These are phyloP conservation scores for Hypocrella siamensis DNA, from an alignment of 2,329 filamentous ascomycete species.

Conservation along the genomic window DNA sequence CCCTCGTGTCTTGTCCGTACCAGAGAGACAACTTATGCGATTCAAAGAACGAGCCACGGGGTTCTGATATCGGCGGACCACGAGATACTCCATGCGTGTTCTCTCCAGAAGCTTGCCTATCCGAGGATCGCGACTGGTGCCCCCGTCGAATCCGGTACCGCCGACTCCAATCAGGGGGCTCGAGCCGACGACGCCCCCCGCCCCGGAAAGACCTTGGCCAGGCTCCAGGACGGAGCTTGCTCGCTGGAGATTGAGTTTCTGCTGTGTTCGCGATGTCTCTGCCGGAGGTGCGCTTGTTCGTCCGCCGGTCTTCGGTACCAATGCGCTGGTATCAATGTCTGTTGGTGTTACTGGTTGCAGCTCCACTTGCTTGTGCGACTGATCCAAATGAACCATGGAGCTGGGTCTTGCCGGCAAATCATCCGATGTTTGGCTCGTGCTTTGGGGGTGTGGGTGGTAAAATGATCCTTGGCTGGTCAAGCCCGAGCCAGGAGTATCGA, in stretches of 20 bases:
- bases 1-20: constrained; percentile 30
- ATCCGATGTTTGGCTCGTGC: constrained; percentile 13
- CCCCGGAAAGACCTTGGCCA: constrained; percentile 24
- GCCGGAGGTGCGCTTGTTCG: constrained; percentile 25
- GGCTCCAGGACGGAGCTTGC: constrained; percentile 59
- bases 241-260: constrained; percentile 60
- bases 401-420: constrained; percentile 22
- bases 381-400: constrained; percentile 22
- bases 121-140: constrained; percentile 39
- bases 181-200: constrained; percentile 22
- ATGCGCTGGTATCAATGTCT: constrained; percentile 25
- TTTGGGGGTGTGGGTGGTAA: constrained; percentile 21
- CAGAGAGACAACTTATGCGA: constrained; percentile 29
- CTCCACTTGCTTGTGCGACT: constrained; percentile 9
- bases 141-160: constrained; percentile 37
- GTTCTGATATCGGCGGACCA: constrained; percentile 57
- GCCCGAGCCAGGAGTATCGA: constrained; percentile 33
- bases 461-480: constrained; percentile 36
- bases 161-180: constrained; percentile 36
- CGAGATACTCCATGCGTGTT: constrained; percentile 58
- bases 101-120: constrained; percentile 51
- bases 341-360: constrained; percentile 8
- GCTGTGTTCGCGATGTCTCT: constrained; percentile 53
- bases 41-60: constrained; percentile 48
- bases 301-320: constrained; percentile 28